These are phyloP conservation scores for Exserohilum turcica DNA, from an alignment of 2,329 filamentous ascomycete species.

Conservation along the genomic window DNA sequence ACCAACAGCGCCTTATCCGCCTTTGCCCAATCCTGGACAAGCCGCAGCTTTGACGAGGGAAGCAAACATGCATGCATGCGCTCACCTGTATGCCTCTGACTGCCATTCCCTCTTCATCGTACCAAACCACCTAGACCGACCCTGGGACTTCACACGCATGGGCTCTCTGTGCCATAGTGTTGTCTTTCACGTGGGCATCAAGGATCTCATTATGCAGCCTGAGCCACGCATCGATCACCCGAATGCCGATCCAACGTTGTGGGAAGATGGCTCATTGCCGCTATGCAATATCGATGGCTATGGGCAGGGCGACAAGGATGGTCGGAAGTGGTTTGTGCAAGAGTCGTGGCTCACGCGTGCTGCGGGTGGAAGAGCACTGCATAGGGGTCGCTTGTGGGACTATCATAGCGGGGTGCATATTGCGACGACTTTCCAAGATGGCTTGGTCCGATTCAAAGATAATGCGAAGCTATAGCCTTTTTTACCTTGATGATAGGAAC, in stretches of 20 bases:
- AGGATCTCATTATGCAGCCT: constrained; percentile 27
- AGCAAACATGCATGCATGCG: constrained; percentile 62
- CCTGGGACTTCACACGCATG: constrained; percentile 36
- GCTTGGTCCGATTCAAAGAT: constrained; percentile 31
- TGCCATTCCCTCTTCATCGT: constrained; percentile 61
- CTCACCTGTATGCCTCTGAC: constrained; percentile 63
- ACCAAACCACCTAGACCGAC: constrained; percentile 49
- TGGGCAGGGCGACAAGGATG: constrained; percentile 25
- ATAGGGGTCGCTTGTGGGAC: constrained; percentile 40
- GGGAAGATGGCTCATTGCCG: neutral
- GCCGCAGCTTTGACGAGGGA: constrained; percentile 19
- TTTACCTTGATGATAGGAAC: neutral
- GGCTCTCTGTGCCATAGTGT: constrained; percentile 41
- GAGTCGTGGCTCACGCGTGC: constrained; percentile 36
- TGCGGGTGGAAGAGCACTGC: constrained; percentile 32
- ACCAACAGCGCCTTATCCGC: neutral
- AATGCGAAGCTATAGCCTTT: neutral
- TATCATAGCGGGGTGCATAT: constrained; percentile 37
- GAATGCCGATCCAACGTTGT: neutral
- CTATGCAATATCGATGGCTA: constrained; percentile 1
- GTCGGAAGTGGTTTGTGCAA: constrained; percentile 42
- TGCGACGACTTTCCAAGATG: constrained; percentile 44
- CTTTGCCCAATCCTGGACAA: neutral
- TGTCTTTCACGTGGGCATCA: constrained; percentile 40
- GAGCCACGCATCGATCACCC: neutral